These are phyloP conservation scores for Thuidium tamariscinum DNA, from an alignment of 225 moss, liverwort and hornwort species.

Conservation along the genomic window DNA sequence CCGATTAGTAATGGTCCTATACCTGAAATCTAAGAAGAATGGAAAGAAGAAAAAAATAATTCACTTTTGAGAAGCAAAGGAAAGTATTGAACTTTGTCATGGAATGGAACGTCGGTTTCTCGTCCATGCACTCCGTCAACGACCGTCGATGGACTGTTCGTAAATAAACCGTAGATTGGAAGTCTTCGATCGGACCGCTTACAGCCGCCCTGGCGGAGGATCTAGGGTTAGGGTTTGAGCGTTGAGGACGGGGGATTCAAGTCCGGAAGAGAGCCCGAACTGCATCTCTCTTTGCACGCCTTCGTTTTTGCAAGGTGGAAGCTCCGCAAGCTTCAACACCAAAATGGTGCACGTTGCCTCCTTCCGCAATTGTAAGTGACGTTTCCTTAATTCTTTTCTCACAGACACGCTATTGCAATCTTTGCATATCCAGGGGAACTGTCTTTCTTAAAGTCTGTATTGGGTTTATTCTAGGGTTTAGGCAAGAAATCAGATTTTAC, in stretches of 20 bases:
- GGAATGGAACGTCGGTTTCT: neutral
- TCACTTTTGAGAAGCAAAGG: neutral
- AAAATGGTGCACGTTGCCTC: slow-evolving; percentile 85
- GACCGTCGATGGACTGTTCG: neutral
- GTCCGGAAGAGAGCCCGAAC: rapidly evolving
- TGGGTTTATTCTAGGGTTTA: neutral
- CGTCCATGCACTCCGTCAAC: neutral
- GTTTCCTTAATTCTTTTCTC: neutral
- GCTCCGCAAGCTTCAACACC: slow-evolving; percentile 17
- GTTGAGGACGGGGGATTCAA: neutral
- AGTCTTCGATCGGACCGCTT: neutral
- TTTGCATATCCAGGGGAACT: neutral
- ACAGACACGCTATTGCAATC: too few species aligned
- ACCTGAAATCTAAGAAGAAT: neutral
- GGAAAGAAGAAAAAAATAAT: neutral
- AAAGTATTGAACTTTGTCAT: neutral
- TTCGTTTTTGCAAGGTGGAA: neutral
- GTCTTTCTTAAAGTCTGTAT: too few species aligned
- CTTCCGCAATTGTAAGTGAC: slow-evolving; percentile 50
- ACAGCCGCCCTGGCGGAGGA: neutral
- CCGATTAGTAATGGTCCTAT: too few species aligned
- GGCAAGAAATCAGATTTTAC: neutral
- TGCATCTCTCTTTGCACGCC: neutral
- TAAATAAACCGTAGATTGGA: neutral
- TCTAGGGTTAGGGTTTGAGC: neutral